Evolutionary conservation across 2,329 filamentous ascomycete genomes (phyloP).

Genomic region (Chaetomiaceae sp.): DNA sequence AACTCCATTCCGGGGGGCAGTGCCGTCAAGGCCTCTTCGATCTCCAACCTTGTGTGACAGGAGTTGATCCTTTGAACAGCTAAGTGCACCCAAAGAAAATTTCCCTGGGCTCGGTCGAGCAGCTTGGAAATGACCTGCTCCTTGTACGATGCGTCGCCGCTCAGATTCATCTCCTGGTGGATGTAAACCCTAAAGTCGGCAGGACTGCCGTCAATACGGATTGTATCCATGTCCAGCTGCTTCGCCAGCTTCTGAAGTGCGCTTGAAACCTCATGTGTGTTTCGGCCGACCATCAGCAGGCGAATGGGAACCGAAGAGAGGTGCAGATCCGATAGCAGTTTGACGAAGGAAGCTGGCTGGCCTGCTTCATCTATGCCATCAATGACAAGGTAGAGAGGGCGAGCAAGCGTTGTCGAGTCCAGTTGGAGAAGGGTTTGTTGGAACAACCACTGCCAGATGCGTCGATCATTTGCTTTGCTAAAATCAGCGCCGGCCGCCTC

Average conservation of each 20-base stretch:
- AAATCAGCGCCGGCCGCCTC: conserved; percentile 22
- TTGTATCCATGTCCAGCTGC: not conserved
- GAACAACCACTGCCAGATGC: conserved; percentile 31
- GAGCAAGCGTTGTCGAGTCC: not conserved
- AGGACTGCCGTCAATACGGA: conserved; percentile 14
- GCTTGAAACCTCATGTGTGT: conserved; percentile 20
- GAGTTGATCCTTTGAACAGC: conserved; percentile 27
- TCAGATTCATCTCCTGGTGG: conserved; percentile 18
- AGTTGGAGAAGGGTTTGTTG: conserved; percentile 26
- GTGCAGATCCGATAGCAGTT: conserved; percentile 26
- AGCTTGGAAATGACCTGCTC: conserved; percentile 22
- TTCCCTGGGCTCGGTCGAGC: conserved; percentile 25
- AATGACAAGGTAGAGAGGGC: conserved; percentile 34
- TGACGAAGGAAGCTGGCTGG: conserved; percentile 23
- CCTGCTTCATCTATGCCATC: conserved; percentile 36
- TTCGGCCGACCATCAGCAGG: conserved; percentile 29
- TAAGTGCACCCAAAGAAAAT: conserved; percentile 32
- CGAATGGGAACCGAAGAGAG: conserved; percentile 23
- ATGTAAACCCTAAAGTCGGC: conserved; percentile 22
- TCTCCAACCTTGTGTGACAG: conserved; percentile 23
- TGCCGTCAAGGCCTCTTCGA: conserved; percentile 23
- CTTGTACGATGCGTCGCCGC: conserved; percentile 16
- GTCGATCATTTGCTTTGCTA: conserved; percentile 22
- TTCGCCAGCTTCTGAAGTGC: conserved; percentile 16
- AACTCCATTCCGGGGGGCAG: conserved; percentile 29